phyloP scores from a whole-genome alignment of 1,284 basidiomycete genomes.

The Moesziomyces globuligerus region DNA sequence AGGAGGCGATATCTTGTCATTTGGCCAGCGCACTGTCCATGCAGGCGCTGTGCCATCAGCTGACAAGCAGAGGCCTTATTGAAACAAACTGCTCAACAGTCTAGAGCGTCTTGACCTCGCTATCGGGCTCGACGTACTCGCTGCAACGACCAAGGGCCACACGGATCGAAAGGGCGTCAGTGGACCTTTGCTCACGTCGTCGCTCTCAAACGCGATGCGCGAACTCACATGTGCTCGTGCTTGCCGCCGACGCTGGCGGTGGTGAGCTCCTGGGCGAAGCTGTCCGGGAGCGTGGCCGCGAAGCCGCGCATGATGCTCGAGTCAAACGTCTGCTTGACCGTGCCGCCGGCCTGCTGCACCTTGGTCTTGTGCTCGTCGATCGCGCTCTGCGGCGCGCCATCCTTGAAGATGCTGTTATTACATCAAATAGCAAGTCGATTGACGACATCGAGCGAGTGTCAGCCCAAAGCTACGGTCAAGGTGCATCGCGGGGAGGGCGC shows the following conservation, averaged over 20 bases:
- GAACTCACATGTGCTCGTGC: conserved; percentile 60
- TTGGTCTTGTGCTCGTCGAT: conserved; percentile 54
- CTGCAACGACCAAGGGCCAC: conserved; percentile 24
- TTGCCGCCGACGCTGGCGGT: conserved; percentile 41
- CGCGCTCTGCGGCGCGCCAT: conserved; percentile 33
- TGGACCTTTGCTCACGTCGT: neutral
- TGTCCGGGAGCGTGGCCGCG: conserved; percentile 49
- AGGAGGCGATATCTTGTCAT: no score
- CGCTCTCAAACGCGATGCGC: neutral
- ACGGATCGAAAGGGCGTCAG: neutral
- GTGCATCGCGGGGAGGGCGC: neutral
- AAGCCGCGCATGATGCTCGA: conserved; percentile 60
- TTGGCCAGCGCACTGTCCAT: neutral
- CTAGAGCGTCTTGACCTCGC: conserved; percentile 52
- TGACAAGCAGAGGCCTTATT: neutral
- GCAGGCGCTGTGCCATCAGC: neutral
- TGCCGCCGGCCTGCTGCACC: conserved; percentile 53
- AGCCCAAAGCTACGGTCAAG: no score
- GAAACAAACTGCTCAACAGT: no score
- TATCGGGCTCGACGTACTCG: conserved; percentile 62
- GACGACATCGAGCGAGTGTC: neutral
- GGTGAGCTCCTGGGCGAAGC: conserved; percentile 39
- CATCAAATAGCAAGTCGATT: neutral
- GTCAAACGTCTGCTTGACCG: conserved; percentile 58
- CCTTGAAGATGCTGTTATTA: conserved; percentile 54